phyloP scores from a whole-genome alignment of 1,139 yeast genomes.

The Saccharomyces hybrid region DNA sequence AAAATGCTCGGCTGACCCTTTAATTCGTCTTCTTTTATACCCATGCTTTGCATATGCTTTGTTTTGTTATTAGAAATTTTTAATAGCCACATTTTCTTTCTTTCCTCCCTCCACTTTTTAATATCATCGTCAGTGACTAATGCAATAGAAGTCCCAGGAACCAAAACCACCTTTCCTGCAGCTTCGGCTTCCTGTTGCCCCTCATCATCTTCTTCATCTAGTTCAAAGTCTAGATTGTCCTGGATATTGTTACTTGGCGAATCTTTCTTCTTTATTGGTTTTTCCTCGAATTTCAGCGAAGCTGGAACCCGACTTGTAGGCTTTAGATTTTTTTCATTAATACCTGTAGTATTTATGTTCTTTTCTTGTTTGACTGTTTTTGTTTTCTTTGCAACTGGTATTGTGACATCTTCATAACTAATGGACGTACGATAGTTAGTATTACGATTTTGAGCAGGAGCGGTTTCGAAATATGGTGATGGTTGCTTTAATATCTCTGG shows the following conservation, averaged over 20 bases:
- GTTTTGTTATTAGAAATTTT: conserved; percentile 37
- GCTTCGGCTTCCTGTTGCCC: conserved; percentile 2
- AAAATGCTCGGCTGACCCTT: conserved; percentile 17
- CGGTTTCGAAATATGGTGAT: neutral
- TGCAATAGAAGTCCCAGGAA: conserved; percentile 59
- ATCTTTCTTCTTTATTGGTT: neutral
- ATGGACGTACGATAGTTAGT: neutral
- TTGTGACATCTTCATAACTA: conserved; percentile 6
- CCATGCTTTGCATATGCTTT: conserved; percentile 32
- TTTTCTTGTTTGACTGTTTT: neutral
- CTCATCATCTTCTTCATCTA: conserved; percentile 6
- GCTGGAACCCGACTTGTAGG: too few relatives aligned
- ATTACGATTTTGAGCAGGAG: neutral
- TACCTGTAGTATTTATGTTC: neutral
- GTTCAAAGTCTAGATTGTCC: neutral
- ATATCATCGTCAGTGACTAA: conserved; percentile 71
- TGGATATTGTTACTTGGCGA: neutral
- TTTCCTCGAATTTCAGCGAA: neutral
- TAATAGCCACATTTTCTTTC: conserved; percentile 71
- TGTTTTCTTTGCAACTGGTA: neutral
- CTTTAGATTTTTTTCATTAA: neutral
- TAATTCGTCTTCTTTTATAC: conserved; percentile 25
- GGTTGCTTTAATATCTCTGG: neutral
- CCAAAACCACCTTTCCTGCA: conserved; percentile 17
- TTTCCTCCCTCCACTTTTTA: conserved; percentile 71